Conservation (phyloP, 2,329 filamentous ascomycete species). For the Didymella glomerata region DNA sequence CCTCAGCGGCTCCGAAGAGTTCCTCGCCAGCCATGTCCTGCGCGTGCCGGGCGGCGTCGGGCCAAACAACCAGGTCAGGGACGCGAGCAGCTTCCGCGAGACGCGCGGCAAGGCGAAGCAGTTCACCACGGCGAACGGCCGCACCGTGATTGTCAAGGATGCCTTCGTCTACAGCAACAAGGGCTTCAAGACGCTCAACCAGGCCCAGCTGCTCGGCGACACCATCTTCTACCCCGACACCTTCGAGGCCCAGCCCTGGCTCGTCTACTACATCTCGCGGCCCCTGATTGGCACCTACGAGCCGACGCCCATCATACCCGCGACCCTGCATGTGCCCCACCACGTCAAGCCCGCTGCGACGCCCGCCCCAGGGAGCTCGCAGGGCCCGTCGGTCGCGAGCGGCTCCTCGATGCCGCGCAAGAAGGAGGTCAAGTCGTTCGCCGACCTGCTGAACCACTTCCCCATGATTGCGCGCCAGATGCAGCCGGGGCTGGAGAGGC, state of each 20-base stretch:
- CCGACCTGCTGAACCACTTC: slow-evolving; percentile 87
- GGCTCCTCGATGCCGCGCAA: slow-evolving; percentile 67
- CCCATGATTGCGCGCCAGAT: slow-evolving; percentile 96
- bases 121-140: slow-evolving; percentile 89
- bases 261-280: slow-evolving; percentile 93
- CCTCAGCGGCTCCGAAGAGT: slow-evolving; percentile 88
- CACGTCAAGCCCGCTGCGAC: slow-evolving; percentile 21
- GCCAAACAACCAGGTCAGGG: slow-evolving; percentile 59
- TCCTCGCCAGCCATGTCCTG: slow-evolving; percentile 94
- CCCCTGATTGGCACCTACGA: slow-evolving; percentile 87
- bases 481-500: slow-evolving; percentile 86
- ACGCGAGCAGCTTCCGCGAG: slow-evolving; percentile 72
- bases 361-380: slow-evolving; percentile 20
- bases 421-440: slow-evolving; percentile 91
- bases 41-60: slow-evolving; percentile 71
- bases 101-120: slow-evolving; percentile 92
- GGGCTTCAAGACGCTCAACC: slow-evolving; percentile 91
- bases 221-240: slow-evolving; percentile 86
- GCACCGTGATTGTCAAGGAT: slow-evolving; percentile 94
- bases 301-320: slow-evolving; percentile 74
- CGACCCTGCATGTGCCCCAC: slow-evolving; percentile 50
- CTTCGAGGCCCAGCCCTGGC: slow-evolving; percentile 91
- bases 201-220: slow-evolving; percentile 86
- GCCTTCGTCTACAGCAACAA: slow-evolving; percentile 94
- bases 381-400: slow-evolving; percentile 25